Percentiles rank a stretch among this genome's conserved stretches.
These are phyloP conservation scores for Candida suzukii DNA, from an alignment of 805 yeast genomes.

Conservation along the genomic window DNA sequence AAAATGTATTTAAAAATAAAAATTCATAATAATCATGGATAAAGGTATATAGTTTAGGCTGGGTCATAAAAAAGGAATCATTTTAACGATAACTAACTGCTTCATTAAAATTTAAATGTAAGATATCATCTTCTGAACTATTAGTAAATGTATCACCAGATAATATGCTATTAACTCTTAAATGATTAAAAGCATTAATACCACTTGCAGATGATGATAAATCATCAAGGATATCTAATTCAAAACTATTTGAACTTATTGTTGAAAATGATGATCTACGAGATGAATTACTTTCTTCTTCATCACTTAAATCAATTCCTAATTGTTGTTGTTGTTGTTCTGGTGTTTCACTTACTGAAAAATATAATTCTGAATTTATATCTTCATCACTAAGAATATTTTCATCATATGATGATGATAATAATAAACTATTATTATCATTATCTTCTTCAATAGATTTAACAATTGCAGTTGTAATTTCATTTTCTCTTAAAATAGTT, in stretches of 20 bases:
- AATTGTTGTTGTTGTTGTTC: no score
- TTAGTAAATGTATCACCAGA: neutral
- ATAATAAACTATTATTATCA: no score
- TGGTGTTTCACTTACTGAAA: neutral
- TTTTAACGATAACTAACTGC: neutral
- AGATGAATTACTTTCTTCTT: neutral
- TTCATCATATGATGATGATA: neutral
- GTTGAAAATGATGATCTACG: neutral
- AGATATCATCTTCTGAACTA: neutral
- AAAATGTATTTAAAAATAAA: no score
- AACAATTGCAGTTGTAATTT: constrained; percentile 51
- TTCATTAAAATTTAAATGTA: neutral
- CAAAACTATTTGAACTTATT: neutral
- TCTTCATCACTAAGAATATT: neutral
- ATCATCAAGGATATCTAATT: neutral
- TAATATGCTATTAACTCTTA: neutral
- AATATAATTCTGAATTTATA: neutral
- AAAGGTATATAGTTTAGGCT: no score
- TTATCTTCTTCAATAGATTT: constrained; percentile 1
- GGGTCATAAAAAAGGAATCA: no score
- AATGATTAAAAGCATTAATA: neutral
- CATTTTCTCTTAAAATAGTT: constrained; percentile 47
- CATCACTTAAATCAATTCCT: neutral
- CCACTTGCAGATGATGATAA: neutral
- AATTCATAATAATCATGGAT: no score